These are phyloP conservation scores for Hypoxylon sp. DNA, from an alignment of 2,329 filamentous ascomycete genomes.

Conservation along the genomic window DNA sequence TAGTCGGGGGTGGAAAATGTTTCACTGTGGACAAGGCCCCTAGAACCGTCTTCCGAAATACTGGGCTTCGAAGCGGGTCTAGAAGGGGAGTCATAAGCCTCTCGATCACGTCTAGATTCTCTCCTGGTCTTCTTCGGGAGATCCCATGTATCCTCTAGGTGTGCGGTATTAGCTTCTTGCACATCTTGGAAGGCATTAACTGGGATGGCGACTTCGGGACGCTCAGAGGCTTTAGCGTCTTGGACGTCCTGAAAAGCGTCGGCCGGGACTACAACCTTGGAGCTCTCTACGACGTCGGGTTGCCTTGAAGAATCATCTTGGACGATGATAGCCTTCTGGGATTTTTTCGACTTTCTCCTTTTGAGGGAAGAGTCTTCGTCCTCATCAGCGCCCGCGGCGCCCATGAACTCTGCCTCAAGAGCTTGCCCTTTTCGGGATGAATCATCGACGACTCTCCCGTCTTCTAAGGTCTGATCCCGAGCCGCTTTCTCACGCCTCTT, in stretches of 20 bases:
- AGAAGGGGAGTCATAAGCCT: constrained; percentile 24
- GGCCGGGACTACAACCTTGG: constrained; percentile 33
- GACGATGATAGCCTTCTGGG: constrained; percentile 49
- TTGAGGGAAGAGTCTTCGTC: constrained; percentile 47
- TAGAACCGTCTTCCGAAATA: constrained; percentile 3
- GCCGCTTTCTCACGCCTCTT: constrained; percentile 62
- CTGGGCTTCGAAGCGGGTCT: constrained; percentile 11
- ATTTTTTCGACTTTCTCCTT: constrained; percentile 50
- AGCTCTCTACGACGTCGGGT: constrained; percentile 34
- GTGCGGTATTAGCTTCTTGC: constrained; percentile 22
- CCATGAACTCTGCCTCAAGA: constrained; percentile 39
- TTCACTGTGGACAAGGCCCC: constrained; percentile 1
- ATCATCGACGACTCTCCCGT: constrained; percentile 43
- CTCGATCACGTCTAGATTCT: constrained; percentile 21
- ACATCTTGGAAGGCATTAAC: constrained; percentile 38
- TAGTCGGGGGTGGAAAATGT: constrained; percentile 20
- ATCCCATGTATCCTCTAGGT: constrained; percentile 33
- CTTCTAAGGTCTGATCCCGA: constrained; percentile 49
- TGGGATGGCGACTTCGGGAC: constrained; percentile 34
- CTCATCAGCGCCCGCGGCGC: constrained; percentile 42
- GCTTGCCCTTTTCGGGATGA: constrained; percentile 43
- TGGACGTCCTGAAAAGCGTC: constrained; percentile 36
- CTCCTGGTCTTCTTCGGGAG: constrained; percentile 29
- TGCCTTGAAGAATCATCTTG: constrained; percentile 44
- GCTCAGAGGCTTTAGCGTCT: constrained; percentile 27